Evolutionary conservation across 2,329 filamentous ascomycete genomes (phyloP).

Genomic region (Botryosphaeria agaves): DNA sequence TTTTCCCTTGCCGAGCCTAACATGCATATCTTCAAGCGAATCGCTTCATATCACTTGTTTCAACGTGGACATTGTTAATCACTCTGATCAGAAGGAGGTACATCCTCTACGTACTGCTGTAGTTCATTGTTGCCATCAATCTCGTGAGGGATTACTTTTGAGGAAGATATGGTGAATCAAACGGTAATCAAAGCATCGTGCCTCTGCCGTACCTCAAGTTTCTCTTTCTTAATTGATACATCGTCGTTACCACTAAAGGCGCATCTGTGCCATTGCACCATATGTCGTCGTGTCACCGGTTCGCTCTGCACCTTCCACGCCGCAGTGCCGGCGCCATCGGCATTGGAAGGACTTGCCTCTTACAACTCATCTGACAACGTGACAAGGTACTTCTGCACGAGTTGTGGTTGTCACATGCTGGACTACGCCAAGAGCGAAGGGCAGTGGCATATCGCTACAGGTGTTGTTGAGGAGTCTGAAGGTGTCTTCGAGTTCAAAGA

Average conservation of each 20-base stretch:
- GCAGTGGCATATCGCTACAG: conserved; percentile 13
- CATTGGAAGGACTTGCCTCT: conserved; percentile 12
- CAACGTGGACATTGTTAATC: no score
- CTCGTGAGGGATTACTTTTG: no score
- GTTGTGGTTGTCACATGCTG: conserved; percentile 28
- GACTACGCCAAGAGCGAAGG: conserved; percentile 6
- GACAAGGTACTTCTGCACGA: conserved; percentile 31
- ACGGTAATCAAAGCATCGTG: conserved; percentile 12
- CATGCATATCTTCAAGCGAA: no score
- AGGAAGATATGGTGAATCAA: no score
- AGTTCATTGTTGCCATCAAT: no score
- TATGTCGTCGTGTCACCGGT: conserved; percentile 31
- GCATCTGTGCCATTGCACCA: conserved; percentile 34
- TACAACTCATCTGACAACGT: conserved; percentile 26
- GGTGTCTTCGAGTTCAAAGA: conserved; percentile 11
- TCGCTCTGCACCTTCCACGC: conserved; percentile 28
- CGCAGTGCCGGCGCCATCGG: conserved; percentile 14
- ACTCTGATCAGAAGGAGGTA: no score
- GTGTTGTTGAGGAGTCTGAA: conserved; percentile 14
- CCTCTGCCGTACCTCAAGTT: conserved; percentile 17
- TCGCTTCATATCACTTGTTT: no score
- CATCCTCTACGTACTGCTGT: no score
- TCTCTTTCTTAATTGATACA: conserved; percentile 17
- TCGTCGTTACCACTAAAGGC: conserved; percentile 18
- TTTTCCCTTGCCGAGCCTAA: no score